Evolutionary conservation across 371 early-diverging fungal genomes (phyloP).

Genomic region (Circinella minor): DNA sequence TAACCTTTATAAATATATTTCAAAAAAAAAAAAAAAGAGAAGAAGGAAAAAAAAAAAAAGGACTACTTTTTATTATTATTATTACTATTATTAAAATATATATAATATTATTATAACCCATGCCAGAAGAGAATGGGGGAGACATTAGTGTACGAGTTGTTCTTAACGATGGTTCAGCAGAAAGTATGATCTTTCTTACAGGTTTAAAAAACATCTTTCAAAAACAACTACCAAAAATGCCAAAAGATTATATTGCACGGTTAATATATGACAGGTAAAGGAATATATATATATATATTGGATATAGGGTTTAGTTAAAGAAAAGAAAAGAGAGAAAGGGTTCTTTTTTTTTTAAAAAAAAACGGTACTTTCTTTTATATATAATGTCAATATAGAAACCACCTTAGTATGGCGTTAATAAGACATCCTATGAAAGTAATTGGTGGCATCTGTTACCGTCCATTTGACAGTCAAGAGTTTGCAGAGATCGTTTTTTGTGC

Average conservation of each 20-base stretch:
- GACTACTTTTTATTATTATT: too few relatives aligned
- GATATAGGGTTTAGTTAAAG: too few relatives aligned
- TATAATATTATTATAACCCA: not conserved
- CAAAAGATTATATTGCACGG: constrained; percentile 97
- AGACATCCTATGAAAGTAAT: constrained; percentile 75
- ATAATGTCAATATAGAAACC: constrained; percentile 60
- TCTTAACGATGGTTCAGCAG: constrained; percentile 75
- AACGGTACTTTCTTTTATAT: too few relatives aligned
- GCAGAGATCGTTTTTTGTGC: constrained; percentile 99
- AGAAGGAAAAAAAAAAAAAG: too few relatives aligned
- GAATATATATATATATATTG: not conserved
- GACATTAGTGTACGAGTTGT: constrained; percentile 76
- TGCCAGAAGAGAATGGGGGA: constrained; percentile 51
- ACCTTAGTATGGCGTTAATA: constrained; percentile 76
- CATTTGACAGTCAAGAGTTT: constrained; percentile 91
- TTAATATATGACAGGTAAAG: constrained; percentile 94
- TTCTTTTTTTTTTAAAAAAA: too few relatives aligned
- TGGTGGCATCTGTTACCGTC: constrained; percentile 97
- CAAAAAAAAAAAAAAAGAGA: too few relatives aligned
- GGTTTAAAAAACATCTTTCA: constrained; percentile 97
- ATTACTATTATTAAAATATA: too few relatives aligned
- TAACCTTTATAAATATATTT: too few relatives aligned
- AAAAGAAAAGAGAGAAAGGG: too few relatives aligned
- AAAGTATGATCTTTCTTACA: constrained; percentile 87
- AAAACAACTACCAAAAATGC: constrained; percentile 99